Base-by-base conservation (phyloP, 164 flowering plant species). In the Warburgia ugandensis region DNA sequence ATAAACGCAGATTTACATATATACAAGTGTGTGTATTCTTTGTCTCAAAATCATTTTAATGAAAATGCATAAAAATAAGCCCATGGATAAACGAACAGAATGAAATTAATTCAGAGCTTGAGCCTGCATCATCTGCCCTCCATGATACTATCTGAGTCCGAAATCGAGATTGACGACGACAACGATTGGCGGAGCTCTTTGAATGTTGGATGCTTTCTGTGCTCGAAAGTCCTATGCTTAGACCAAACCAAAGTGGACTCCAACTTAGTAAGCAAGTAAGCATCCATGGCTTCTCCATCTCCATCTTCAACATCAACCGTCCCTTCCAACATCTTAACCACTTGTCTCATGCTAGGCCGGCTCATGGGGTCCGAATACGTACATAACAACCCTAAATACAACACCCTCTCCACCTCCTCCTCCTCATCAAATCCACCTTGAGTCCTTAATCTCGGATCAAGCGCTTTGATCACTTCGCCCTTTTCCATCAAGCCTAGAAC, bases 301-400 rank as follows among this genome's bases (percentile, higher is more conserved):
- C 23, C 30, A 13, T 61, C 69, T 31, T 27, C 31, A 3, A 29
- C 54, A 10, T 49, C 64, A 1, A 5, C 7, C 32, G 21, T 28
- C 30, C 62, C 72, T 20, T 72, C 79, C 43, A 77, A 44, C 2
- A 64, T 12, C 57, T 65, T 56, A 59, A 70, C 56, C 25, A 64
- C 77, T 50, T 75, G 72, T 29, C 71, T 68, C 74, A 74, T 77
- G 0, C 58, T 61, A 10, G 79, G 83, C 47, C 79, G 67, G 7
- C 22, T 52, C 0, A n/a, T 30, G 7, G 75, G 62, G n/a, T 74
- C 74, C 0, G 68, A 62, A 54, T 66, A 40, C 0, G 63, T 65
- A 54, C 83, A 77, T 36, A 68, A 32, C 55, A 77, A 47, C 0
- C 79, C 83, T 46, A 74, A 35, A 17, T 53, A 66, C 36, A 77